These are phyloP conservation scores for Mortierella antarctica DNA, from an alignment of 192 early-diverging fungal species.

Conservation along the genomic window DNA sequence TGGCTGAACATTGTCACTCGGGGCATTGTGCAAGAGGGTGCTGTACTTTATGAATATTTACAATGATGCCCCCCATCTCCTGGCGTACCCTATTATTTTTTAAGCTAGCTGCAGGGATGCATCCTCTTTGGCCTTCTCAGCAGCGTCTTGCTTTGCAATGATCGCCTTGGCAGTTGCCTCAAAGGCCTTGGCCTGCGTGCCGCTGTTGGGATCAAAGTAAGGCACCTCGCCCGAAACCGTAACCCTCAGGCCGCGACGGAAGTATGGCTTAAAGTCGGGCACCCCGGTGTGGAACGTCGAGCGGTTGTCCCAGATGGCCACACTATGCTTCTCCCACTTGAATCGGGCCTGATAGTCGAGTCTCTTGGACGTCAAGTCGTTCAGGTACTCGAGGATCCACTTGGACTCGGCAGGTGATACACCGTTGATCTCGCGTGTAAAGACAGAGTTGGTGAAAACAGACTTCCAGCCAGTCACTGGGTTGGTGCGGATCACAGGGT, in stretches of 20 bases:
- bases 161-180: slow-evolving; percentile 33
- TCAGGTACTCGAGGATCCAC: slow-evolving; percentile 65
- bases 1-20: too few relatives aligned
- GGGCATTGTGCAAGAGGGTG: too few relatives aligned
- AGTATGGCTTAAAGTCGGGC: slow-evolving; percentile 45
- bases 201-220: slow-evolving; percentile 26
- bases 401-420: slow-evolving; percentile 65
- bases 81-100: neutral
- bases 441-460: slow-evolving; percentile 71
- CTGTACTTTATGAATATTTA: neutral
- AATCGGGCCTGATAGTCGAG: slow-evolving; percentile 68
- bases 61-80: neutral
- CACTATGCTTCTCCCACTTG: slow-evolving; percentile 67
- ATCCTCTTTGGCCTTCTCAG: slow-evolving; percentile 22
- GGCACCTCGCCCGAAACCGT: slow-evolving; percentile 49
- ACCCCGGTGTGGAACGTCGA: slow-evolving; percentile 62
- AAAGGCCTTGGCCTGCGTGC: slow-evolving; percentile 46
- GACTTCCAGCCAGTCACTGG: slow-evolving; percentile 78
- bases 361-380: slow-evolving; percentile 61
- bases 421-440: slow-evolving; percentile 67
- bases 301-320: slow-evolving; percentile 79
- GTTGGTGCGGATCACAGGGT: slow-evolving; percentile 71
- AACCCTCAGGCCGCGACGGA: slow-evolving; percentile 33
- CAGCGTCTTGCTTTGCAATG: slow-evolving; percentile 45
- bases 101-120: slow-evolving; percentile 21